Percentiles rank a stretch among this genome's conserved stretches.
Conservation (phyloP, 202 grass and related monocot species). For the Panicum virgatum region DNA sequence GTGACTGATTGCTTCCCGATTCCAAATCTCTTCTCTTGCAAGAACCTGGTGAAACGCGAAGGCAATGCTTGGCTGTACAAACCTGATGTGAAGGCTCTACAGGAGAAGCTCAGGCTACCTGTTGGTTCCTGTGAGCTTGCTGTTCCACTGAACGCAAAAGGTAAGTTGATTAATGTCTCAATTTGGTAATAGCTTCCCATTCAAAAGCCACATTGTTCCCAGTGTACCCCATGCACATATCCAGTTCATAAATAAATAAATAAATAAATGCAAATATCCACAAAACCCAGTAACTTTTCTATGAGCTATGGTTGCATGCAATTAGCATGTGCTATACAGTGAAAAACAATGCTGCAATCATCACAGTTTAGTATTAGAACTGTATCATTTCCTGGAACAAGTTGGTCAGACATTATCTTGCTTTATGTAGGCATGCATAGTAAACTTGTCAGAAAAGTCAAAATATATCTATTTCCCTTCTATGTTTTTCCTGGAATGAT, state of each 20-base stretch:
- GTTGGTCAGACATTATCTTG: neutral
- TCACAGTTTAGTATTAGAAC: neutral
- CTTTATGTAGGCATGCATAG: neutral
- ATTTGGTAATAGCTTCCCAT: slow-evolving; percentile 14
- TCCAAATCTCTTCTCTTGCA: slow-evolving; percentile 90
- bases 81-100: slow-evolving; percentile 64
- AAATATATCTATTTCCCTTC: neutral
- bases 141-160: slow-evolving; percentile 80
- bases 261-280: no score
- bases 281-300: neutral
- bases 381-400: neutral
- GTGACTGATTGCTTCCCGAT: slow-evolving; percentile 83
- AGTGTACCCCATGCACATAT: no score
- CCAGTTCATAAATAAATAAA: no score
- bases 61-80: slow-evolving; percentile 81
- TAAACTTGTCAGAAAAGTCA: neutral
- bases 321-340: neutral
- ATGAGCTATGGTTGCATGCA: neutral
- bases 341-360: neutral
- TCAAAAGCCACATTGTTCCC: no score
- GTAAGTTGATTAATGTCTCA: slow-evolving; percentile 41
- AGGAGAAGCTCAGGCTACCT: slow-evolving; percentile 80
- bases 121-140: slow-evolving; percentile 89
- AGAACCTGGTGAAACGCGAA: slow-evolving; percentile 70
- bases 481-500: neutral